A percentile compares a stretch with the other conserved stretches of the same genome.
phyloP scores from a whole-genome alignment of 768 basidiomycete genomes.

The Leccinum subtestaceum region DNA sequence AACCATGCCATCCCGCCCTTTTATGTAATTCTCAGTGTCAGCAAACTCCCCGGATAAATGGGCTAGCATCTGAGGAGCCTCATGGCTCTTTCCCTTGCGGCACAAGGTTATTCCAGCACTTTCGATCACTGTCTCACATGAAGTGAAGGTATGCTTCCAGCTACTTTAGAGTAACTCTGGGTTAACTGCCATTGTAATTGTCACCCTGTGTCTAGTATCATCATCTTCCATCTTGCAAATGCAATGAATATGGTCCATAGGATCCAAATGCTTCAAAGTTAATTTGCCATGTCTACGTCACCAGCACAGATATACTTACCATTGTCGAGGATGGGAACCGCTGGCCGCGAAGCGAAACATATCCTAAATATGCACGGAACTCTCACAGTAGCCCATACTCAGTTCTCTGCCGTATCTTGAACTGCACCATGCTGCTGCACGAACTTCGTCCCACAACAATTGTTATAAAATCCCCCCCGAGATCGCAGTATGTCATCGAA shows the following conservation, averaged over 20 bases:
- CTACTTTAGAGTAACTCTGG: no score
- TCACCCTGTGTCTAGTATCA: not conserved
- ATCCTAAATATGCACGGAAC: conserved; percentile 3
- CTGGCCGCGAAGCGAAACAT: not conserved
- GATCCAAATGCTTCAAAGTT: not conserved
- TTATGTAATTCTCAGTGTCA: not conserved
- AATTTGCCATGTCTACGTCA: not conserved
- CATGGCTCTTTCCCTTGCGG: not conserved
- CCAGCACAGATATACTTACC: no score
- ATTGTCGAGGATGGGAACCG: not conserved
- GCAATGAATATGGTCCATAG: no score
- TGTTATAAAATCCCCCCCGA: conserved; percentile 9
- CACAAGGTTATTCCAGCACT: not conserved
- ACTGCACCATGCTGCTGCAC: conserved; percentile 8
- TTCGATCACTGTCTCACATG: not conserved
- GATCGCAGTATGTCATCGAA: not conserved
- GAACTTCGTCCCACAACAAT: conserved; percentile 6
- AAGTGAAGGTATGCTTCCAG: not conserved
- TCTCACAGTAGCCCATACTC: not conserved
- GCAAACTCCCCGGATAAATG: not conserved
- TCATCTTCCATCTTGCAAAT: not conserved
- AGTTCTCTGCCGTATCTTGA: not conserved
- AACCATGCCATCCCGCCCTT: not conserved
- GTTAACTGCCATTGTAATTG: not conserved
- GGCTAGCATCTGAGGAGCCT: not conserved